phyloP scores from a whole-genome alignment of 495 filamentous ascomycete species.

The Bacidia rubella region DNA sequence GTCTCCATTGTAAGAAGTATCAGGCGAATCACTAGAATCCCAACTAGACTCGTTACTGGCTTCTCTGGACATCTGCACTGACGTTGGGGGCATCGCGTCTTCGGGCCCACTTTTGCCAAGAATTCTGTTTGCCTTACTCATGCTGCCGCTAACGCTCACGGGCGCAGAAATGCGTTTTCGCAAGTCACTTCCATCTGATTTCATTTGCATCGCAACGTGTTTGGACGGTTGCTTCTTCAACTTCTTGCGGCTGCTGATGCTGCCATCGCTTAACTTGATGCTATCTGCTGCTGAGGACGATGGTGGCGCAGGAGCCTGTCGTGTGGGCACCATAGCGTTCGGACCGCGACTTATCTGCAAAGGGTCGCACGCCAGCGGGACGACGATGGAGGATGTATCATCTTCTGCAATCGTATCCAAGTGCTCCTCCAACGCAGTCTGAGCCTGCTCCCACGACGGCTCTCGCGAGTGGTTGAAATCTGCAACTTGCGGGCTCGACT shows the following conservation, averaged over 20 bases:
- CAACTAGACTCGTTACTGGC: conserved; percentile 18
- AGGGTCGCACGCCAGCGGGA: conserved; percentile 12
- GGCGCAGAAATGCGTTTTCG: conserved; percentile 14
- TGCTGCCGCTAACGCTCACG: conserved; percentile 10
- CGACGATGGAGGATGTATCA: conserved; percentile 7
- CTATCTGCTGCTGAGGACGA: conserved; percentile 1
- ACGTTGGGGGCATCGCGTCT: neutral
- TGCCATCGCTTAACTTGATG: conserved; percentile 11
- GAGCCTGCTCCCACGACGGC: conserved; percentile 18
- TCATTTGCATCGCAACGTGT: conserved; percentile 19
- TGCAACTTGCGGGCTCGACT: conserved; percentile 16
- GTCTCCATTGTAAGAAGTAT: conserved; percentile 11
- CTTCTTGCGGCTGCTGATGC: conserved; percentile 12
- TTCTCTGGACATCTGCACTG: conserved; percentile 14
- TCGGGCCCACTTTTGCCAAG: conserved; percentile 15
- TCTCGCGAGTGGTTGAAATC: conserved; percentile 5
- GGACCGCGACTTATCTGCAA: conserved; percentile 21
- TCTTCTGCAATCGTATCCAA: conserved; percentile 22
- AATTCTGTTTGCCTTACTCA: conserved; percentile 14
- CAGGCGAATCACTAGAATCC: conserved; percentile 20
- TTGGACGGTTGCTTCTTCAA: conserved; percentile 12
- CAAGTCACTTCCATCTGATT: conserved; percentile 1
- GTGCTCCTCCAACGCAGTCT: conserved; percentile 21
- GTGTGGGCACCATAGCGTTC: conserved; percentile 18
- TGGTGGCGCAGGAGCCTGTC: conserved; percentile 17